Evolutionary conservation across 441 rosid species (phyloP).

Genomic region (Pelargonium cotyledonis): DNA sequence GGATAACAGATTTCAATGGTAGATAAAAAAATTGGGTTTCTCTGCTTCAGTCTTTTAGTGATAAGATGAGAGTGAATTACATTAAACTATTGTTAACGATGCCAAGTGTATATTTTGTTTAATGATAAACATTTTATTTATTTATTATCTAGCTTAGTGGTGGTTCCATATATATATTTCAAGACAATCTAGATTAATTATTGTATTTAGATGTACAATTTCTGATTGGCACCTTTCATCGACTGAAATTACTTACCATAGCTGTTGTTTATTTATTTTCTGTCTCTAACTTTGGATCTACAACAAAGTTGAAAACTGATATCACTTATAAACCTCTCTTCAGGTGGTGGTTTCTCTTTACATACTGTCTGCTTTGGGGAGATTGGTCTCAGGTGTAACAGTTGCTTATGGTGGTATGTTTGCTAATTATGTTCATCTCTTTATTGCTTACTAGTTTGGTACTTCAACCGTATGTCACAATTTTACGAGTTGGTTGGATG

Average conservation of each 20-base stretch:
- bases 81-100: too few relatives aligned
- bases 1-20: too few relatives aligned
- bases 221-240: background rate
- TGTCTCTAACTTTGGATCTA: background rate
- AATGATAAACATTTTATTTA: background rate
- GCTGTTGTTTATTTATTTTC: background rate
- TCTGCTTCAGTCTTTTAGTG: too few relatives aligned
- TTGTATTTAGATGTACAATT: background rate
- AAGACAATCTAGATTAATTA: background rate
- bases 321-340: constrained; percentile 11
- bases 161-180: background rate
- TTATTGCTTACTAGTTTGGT: constrained; percentile 1
- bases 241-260: background rate
- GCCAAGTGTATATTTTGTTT: background rate
- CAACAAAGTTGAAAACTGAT: background rate
- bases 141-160: background rate
- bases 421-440: constrained; percentile 13
- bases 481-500: background rate
- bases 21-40: too few relatives aligned
- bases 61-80: too few relatives aligned
- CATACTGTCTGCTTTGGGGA: constrained; percentile 61
- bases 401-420: constrained; percentile 80
- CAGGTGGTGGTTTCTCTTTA: constrained; percentile 81
- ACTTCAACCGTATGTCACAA: background rate
- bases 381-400: constrained; percentile 73